Conservation (phyloP, 164 flowering plant genomes). For the Liquidambar formosana region DNA sequence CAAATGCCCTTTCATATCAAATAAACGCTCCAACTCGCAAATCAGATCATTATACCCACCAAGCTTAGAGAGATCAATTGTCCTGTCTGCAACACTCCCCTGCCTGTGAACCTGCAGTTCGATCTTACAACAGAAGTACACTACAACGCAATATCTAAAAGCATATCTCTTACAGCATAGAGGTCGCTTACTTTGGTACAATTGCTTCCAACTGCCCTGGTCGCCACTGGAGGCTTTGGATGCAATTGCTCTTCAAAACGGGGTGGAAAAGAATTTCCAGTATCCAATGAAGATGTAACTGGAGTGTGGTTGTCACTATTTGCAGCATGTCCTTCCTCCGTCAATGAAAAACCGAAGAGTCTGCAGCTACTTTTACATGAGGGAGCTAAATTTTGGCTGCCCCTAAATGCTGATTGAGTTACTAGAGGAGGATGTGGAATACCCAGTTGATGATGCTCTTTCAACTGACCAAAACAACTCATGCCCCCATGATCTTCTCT, state of each 20-base stretch:
- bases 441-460: conserved; percentile 27
- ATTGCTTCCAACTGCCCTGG: conserved; percentile 37
- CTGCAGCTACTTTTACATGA: conserved; percentile 61
- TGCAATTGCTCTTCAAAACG: conserved; percentile 31
- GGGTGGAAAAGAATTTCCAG: conserved; percentile 30
- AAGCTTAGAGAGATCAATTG: conserved; percentile 30
- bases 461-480: conserved; percentile 17
- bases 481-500: conserved; percentile 19
- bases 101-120: conserved; percentile 25
- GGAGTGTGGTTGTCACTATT: conserved; percentile 22
- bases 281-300: conserved; percentile 24
- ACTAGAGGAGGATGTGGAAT: conserved; percentile 13
- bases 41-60: conserved; percentile 36
- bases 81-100: conserved; percentile 37
- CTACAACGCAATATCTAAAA: conserved; percentile 34
- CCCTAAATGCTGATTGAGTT: conserved; percentile 24
- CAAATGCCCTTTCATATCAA: conserved; percentile 33
- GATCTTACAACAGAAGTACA: conserved; percentile 14
- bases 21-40: conserved; percentile 26
- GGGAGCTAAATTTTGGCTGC: conserved; percentile 26
- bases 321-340: conserved; percentile 37
- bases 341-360: conserved; percentile 84
- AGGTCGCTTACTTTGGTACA: conserved; percentile 51
- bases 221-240: conserved; percentile 33
- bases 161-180: conserved; percentile 34